Base-by-base conservation (phyloP, 148 eudicot species). In the Camellia granthamiana region DNA sequence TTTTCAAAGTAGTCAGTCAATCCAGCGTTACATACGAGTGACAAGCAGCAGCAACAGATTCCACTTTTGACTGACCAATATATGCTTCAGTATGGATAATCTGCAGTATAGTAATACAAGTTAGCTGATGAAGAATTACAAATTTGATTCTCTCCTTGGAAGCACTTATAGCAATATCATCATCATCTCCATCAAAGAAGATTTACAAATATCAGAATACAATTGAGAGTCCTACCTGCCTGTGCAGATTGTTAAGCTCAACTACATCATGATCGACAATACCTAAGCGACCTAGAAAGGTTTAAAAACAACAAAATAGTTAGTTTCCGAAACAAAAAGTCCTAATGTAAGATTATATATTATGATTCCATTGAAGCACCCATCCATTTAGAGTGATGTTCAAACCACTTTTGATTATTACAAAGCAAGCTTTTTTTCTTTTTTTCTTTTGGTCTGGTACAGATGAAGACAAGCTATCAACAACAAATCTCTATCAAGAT, bases 221-320 rank as follows among this genome's bases (percentile, higher is more conserved):
- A 74, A 75, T 54, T 23, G 71, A n/a, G 68, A 63, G n/a, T 70
- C 78, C 41, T 88, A 96, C 99, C 98, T 96, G 99, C 87, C 99
- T 91, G 84, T 96, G 99, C 84, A 96, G 87, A 89, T 96, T 96
- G 86, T 96, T 96, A 71, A 96, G 92, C 91, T 96, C 99, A 69
- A 96, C 99, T 23, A 96, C 88, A 86, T 96, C 99, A 89, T 96
- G 95, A 91, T 96, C 99, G 41, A 96, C 97, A 72, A 96, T 92
- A 74, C 99, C 99, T 46, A 96, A 46, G 69, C 91, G 88, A 77
- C 99, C 99, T 96, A 86, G 71, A 81, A 84, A 71, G 2, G 55
- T 12, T 59, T 47, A 4, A 21, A 59, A 62, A 60, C 19, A 4
- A 21, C 44, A 49, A 69, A 5, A 10, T 43, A 41, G 68, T 76